Conservation (phyloP, 768 basidiomycete species). For the Mycena vulgaris region DNA sequence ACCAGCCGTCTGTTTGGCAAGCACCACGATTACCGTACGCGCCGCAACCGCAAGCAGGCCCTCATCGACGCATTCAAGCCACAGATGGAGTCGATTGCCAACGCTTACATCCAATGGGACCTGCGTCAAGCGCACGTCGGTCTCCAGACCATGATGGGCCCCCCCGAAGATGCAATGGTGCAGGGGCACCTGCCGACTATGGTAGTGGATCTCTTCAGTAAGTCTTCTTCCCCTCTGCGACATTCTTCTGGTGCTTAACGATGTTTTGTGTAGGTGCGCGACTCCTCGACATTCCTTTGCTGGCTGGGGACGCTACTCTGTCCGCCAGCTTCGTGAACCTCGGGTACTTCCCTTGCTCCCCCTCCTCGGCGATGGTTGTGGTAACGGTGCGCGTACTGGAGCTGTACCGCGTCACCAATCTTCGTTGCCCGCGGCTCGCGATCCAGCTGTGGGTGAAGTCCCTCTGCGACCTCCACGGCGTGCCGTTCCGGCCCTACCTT, state of each 20-base stretch:
- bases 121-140: not conserved
- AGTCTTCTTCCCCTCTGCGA: not conserved
- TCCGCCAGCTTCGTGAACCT: not conserved
- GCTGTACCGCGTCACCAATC: not conserved
- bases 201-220: constrained; percentile 16
- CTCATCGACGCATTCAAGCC: not conserved
- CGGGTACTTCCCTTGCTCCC: not conserved
- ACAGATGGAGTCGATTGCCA: constrained; percentile 6
- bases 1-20: not conserved
- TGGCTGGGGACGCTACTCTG: not conserved
- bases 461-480: not conserved
- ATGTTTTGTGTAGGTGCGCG: not conserved
- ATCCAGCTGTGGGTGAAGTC: not conserved
- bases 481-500: constrained; percentile 10
- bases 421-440: not conserved
- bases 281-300: not conserved
- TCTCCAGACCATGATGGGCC: not conserved
- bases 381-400: not conserved
- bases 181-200: not conserved
- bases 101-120: constrained; percentile 4
- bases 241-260: too few species aligned
- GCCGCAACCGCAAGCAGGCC: not conserved
- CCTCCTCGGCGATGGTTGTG: not conserved
- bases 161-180: not conserved
- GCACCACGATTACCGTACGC: not conserved